A percentile compares a stretch with the other conserved stretches of the same genome.
Evolutionary conservation across 129 eudicot species (phyloP).

Genomic region (Glebionis coronaria): DNA sequence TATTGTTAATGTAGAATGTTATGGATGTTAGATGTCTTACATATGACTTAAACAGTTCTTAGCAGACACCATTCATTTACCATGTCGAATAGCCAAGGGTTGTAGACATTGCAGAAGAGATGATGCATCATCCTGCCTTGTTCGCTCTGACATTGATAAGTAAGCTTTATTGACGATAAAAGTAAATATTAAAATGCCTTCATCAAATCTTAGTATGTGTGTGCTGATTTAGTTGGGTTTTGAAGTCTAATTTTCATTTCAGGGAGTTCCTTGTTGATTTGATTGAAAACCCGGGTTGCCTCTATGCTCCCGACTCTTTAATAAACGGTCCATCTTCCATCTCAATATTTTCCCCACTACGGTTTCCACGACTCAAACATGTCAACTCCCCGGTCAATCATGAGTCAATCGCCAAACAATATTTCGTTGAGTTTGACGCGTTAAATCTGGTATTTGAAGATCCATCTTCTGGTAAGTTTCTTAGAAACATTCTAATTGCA

Average conservation of each 20-base stretch:
- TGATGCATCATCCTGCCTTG: slow-evolving; percentile 83
- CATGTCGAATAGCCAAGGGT: slow-evolving; percentile 87
- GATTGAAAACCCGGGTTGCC: slow-evolving; percentile 74
- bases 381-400: slow-evolving; percentile 57
- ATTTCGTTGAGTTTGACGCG: slow-evolving; percentile 60
- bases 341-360: slow-evolving; percentile 84
- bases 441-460: slow-evolving; percentile 76
- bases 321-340: slow-evolving; percentile 94
- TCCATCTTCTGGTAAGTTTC: slow-evolving; percentile 57
- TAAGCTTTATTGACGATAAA: slow-evolving; percentile 10
- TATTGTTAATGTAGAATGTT: slow-evolving; percentile 5
- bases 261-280: slow-evolving; percentile 91
- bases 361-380: slow-evolving; percentile 61
- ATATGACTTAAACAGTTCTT: slow-evolving; percentile 52
- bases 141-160: slow-evolving; percentile 68
- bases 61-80: slow-evolving; percentile 78
- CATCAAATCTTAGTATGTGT: no score
- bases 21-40: background rate
- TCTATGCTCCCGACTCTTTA: slow-evolving; percentile 84
- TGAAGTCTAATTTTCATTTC: slow-evolving; percentile 21
- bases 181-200: no score
- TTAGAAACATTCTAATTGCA: slow-evolving; percentile 7
- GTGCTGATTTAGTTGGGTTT: no score
- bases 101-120: slow-evolving; percentile 63
- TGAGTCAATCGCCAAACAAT: slow-evolving; percentile 78